phyloP scores from a whole-genome alignment of 257 asterid genomes.

The Ajuga chamaepitys region DNA sequence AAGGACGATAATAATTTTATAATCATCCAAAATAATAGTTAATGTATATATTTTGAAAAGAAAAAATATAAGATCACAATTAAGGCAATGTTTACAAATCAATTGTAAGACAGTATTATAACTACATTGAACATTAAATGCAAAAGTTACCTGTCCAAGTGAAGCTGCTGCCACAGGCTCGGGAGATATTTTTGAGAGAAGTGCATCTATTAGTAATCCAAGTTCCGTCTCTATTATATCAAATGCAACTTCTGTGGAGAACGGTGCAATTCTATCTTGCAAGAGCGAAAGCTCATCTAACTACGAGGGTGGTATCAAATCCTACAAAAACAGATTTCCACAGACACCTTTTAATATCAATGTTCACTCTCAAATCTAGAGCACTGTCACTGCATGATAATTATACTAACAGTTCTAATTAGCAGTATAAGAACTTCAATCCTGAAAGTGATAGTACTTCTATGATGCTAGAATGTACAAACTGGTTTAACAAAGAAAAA shows the following conservation, averaged over 20 bases:
- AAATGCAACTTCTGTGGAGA: constrained; percentile 83
- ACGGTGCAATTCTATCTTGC: constrained; percentile 92
- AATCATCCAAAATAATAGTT: too few species aligned
- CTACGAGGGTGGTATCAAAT: constrained; percentile 91
- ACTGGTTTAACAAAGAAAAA: too few species aligned
- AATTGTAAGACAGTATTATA: constrained; percentile 4
- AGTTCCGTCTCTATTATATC: constrained; percentile 78
- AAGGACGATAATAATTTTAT: too few species aligned
- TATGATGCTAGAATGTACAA: too few species aligned
- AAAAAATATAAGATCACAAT: background rate
- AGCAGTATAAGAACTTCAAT: too few species aligned
- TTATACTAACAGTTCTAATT: background rate
- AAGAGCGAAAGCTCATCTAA: constrained; percentile 84
- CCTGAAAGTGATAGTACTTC: too few species aligned
- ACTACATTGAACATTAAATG: background rate
- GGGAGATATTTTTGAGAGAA: too few species aligned
- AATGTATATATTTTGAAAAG: constrained; percentile 9
- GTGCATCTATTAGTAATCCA: constrained; percentile 64
- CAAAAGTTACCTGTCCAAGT: too few species aligned
- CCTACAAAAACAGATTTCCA: constrained; percentile 35
- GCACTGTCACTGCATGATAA: background rate
- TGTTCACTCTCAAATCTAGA: constrained; percentile 6
- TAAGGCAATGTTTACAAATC: background rate
- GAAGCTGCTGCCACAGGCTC: too few species aligned
- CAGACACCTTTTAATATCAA: background rate